These are phyloP conservation scores for Maudiozyma humilis DNA, from an alignment of 1,139 yeast genomes.

Conservation along the genomic window DNA sequence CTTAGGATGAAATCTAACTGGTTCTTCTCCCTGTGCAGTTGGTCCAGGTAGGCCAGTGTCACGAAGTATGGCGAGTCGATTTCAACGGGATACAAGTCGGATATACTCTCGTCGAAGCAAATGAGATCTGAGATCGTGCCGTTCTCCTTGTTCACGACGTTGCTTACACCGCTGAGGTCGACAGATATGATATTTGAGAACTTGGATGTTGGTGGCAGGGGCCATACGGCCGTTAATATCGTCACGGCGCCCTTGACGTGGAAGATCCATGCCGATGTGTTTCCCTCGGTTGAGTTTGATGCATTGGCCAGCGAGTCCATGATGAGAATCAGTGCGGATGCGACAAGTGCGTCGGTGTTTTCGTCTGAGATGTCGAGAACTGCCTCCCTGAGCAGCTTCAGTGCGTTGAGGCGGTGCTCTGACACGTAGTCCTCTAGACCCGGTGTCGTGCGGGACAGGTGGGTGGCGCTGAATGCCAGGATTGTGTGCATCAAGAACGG, in stretches of 20 bases:
- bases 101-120: constrained; percentile 80
- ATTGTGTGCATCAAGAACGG: constrained; percentile 90
- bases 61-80: constrained; percentile 76
- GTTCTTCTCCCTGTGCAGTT: constrained; percentile 70
- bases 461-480: constrained; percentile 86
- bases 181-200: constrained; percentile 69
- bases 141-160: constrained; percentile 46
- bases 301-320: constrained; percentile 95
- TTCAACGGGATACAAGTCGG: constrained; percentile 79
- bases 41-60: constrained; percentile 79
- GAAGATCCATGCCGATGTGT: constrained; percentile 78
- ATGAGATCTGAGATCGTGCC: constrained; percentile 50
- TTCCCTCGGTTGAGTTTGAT: constrained; percentile 43
- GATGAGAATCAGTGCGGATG: constrained; percentile 78
- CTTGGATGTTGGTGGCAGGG: constrained; percentile 69
- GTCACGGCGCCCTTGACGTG: constrained; percentile 97
- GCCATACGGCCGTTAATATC: constrained; percentile 90
- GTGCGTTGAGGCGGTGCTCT: constrained; percentile 79
- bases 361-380: constrained; percentile 75
- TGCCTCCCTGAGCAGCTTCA: constrained; percentile 71
- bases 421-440: constrained; percentile 81
- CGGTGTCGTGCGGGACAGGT: constrained; percentile 65
- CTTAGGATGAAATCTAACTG: constrained; percentile 80
- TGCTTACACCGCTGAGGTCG: constrained; percentile 72
- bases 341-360: constrained; percentile 87